Conservation (phyloP, 306 rosid species). For the Corylus avellana region DNA sequence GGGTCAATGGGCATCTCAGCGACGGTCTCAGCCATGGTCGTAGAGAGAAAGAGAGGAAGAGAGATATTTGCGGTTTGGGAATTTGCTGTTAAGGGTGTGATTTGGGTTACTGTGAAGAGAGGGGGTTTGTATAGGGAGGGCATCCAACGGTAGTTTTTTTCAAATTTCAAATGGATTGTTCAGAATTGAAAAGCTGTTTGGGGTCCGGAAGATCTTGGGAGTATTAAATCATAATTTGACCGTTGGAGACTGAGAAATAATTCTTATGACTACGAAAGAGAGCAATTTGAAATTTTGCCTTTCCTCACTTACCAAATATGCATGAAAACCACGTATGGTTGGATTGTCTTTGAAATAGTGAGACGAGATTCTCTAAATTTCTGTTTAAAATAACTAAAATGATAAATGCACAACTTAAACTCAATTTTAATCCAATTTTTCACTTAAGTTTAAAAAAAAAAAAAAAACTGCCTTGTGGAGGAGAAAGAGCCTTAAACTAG, state of each 20-base stretch:
- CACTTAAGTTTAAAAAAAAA: too few species aligned
- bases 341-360: too few species aligned
- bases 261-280: neutral
- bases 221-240: slow-evolving; percentile 23
- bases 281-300: neutral
- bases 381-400: too few species aligned
- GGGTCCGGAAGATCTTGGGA: slow-evolving; percentile 4
- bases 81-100: neutral
- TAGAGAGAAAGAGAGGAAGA: neutral
- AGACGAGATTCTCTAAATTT: too few species aligned
- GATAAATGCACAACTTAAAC: too few species aligned
- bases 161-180: slow-evolving; percentile 42
- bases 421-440: too few species aligned
- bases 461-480: too few species aligned
- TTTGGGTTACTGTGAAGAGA: neutral
- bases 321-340: too few species aligned
- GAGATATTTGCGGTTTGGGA: neutral
- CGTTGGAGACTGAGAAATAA: slow-evolving; percentile 32
- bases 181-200: slow-evolving; percentile 13
- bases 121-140: slow-evolving; percentile 29
- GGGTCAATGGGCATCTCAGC: slow-evolving; percentile 26
- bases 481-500: too few species aligned
- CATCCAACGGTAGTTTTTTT: slow-evolving; percentile 58
- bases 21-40: slow-evolving; percentile 57
- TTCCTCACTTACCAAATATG: too few species aligned